A percentile compares a stretch with the other conserved stretches of the same genome.
phyloP scores from a whole-genome alignment of 345 rosid species.

The Arabis alpina region DNA sequence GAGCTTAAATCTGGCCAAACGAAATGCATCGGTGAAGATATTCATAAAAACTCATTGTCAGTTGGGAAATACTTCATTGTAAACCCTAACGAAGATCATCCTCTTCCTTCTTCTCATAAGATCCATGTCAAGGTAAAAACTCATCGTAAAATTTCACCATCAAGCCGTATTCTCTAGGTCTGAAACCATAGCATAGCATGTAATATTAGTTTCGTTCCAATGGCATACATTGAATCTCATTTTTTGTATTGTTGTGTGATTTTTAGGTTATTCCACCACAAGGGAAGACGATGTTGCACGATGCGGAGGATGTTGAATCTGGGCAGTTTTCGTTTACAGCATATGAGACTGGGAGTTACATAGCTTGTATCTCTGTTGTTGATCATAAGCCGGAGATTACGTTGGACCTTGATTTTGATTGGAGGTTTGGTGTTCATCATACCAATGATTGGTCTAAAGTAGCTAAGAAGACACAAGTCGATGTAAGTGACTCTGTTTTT shows the following conservation, averaged over 20 bases:
- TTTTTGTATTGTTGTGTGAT: no score
- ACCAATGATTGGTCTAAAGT: conserved; percentile 82
- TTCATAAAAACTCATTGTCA: conserved; percentile 65
- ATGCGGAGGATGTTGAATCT: no score
- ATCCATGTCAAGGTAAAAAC: conserved; percentile 59
- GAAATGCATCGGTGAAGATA: conserved; percentile 82
- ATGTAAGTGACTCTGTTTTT: no score
- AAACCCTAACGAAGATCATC: conserved; percentile 66
- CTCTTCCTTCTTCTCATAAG: conserved; percentile 69
- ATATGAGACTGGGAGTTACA: conserved; percentile 63
- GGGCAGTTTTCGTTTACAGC: conserved; percentile 91
- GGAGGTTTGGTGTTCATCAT: conserved; percentile 73
- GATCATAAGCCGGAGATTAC: conserved; percentile 57
- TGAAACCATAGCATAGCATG: no score
- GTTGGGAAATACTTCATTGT: conserved; percentile 80
- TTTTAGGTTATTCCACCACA: no score
- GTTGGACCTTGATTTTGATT: conserved; percentile 77
- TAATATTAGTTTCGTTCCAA: no score
- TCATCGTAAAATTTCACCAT: background rate
- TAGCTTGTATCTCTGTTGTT: conserved; percentile 65
- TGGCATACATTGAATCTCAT: no score
- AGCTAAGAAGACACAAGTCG: conserved; percentile 82
- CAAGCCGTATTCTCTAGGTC: no score
- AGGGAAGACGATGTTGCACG: no score
- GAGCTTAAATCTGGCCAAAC: conserved; percentile 65